Conservation (phyloP, 2,329 filamentous ascomycete genomes). For the Ascocoryne sarcoides region DNA sequence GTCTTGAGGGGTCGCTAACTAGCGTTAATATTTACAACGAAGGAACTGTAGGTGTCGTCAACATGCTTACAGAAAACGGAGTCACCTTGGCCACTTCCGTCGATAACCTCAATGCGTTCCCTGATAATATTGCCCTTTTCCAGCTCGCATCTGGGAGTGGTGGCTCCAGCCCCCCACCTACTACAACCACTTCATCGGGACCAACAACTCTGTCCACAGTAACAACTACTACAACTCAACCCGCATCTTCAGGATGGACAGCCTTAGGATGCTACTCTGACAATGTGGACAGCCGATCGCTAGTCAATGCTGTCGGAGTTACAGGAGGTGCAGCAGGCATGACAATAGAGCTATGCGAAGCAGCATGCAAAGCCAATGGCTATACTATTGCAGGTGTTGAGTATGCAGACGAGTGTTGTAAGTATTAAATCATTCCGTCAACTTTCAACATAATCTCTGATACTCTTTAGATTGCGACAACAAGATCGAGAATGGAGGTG, state of each 20-base stretch:
- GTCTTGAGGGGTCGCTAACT: conserved; percentile 40
- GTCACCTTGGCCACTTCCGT: conserved; percentile 4
- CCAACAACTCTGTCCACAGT: no score
- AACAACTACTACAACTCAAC: no score
- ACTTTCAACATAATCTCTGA: no score
- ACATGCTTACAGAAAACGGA: conserved; percentile 16
- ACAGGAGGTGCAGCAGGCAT: conserved; percentile 7
- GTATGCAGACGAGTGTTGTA: conserved; percentile 37
- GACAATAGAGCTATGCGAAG: conserved; percentile 17
- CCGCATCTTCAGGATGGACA: no score
- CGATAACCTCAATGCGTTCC: conserved; percentile 14
- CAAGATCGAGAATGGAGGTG: conserved; percentile 10
- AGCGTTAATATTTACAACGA: conserved; percentile 34
- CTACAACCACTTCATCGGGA: no score
- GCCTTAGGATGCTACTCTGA: no score
- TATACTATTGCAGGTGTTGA: conserved; percentile 38
- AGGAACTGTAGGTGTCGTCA: conserved; percentile 16
- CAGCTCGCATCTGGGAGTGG: no score
- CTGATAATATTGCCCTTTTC: conserved; percentile 15
- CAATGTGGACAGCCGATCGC: no score
- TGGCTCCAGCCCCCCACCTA: no score
- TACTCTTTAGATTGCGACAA: conserved; percentile 15
- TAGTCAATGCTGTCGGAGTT: no score
- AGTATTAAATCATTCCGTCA: conserved; percentile 2
- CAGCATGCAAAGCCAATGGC: conserved; percentile 14